Conservation (phyloP, 2,329 filamentous ascomycete species). For the Tolypocladium tundrense region DNA sequence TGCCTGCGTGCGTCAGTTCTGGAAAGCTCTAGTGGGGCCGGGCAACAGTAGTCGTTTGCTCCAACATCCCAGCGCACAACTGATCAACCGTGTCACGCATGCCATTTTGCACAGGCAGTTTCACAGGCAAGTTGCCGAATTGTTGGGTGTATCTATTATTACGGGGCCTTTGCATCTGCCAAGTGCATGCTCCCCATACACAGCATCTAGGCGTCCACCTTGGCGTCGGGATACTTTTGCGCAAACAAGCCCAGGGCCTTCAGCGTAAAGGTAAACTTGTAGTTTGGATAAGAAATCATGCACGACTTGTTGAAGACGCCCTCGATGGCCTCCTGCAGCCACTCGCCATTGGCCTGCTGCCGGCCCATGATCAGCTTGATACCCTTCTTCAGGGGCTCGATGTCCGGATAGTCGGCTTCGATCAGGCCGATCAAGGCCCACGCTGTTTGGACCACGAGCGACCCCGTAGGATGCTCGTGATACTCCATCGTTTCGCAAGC, state of each 20-base stretch:
- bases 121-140: neutral
- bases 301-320: constrained; percentile 98
- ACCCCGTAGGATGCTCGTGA: constrained; percentile 60
- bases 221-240: constrained; percentile 56
- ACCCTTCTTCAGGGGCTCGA: constrained; percentile 60
- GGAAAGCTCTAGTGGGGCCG: neutral
- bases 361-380: constrained; percentile 74
- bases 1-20: neutral
- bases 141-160: neutral
- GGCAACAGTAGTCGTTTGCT: neutral
- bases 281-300: constrained; percentile 99
- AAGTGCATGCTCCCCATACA: neutral
- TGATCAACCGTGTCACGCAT: no score
- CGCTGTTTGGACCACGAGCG: constrained; percentile 88
- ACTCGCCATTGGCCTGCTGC: constrained; percentile 84
- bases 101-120: no score
- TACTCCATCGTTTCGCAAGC: constrained; percentile 71
- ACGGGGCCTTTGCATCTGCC: neutral
- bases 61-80: neutral
- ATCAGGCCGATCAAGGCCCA: constrained; percentile 80
- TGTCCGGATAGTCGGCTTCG: constrained; percentile 71
- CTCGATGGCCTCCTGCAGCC: constrained; percentile 91
- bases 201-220: constrained; percentile 21
- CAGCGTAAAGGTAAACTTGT: constrained; percentile 93
- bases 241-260: constrained; percentile 90